Evolutionary conservation across 2,329 filamentous ascomycete species (phyloP).

Genomic region (Mariannaea elegans): DNA sequence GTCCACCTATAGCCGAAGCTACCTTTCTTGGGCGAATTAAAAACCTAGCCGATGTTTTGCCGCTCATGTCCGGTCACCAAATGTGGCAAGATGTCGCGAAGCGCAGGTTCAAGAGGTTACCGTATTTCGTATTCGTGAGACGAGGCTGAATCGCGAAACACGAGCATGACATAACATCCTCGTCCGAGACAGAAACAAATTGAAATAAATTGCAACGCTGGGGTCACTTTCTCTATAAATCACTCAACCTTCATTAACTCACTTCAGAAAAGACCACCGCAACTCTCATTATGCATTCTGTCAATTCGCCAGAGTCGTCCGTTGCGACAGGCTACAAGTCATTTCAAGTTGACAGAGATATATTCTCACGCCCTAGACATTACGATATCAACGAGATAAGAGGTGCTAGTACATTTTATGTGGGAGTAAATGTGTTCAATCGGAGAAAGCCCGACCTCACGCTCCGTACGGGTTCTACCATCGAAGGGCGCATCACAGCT

Average conservation of each 20-base stretch:
- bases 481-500: conserved; percentile 13
- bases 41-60: background rate
- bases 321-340: background rate
- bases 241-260: background rate
- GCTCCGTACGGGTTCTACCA: conserved; percentile 19
- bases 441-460: conserved; percentile 18
- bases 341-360: conserved; percentile 3
- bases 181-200: too few species aligned
- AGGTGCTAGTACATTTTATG: background rate
- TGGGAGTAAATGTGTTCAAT: background rate
- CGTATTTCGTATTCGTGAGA: conserved; percentile 11
- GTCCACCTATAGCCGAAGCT: too few species aligned
- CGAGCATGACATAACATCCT: background rate
- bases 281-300: background rate
- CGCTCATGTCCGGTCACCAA: too few species aligned
- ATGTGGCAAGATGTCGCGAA: background rate
- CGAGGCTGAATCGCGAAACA: conserved; percentile 12
- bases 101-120: too few species aligned
- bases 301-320: background rate
- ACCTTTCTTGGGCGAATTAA: too few species aligned
- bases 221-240: too few species aligned
- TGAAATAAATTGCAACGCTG: background rate
- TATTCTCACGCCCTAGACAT: background rate
- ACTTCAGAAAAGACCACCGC: background rate
- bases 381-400: conserved; percentile 1